A percentile compares a stretch with the other conserved stretches of the same genome.
These are phyloP conservation scores for Tylopilus felleus DNA, from an alignment of 768 basidiomycete genomes.

Conservation along the genomic window DNA sequence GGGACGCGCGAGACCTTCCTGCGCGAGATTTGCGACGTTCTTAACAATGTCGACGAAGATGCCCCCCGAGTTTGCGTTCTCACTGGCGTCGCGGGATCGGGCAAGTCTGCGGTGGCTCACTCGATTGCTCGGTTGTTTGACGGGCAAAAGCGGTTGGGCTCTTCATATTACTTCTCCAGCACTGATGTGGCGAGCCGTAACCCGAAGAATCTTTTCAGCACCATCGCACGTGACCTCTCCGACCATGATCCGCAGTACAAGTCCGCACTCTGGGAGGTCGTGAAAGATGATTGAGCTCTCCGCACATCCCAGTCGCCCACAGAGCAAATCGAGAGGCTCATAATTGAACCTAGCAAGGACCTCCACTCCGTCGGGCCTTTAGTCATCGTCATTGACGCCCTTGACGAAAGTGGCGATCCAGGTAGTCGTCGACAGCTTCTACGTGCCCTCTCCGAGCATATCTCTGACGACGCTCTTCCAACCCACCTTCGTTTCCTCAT, in stretches of 20 bases:
- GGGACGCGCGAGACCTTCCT: neutral
- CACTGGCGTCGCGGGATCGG: neutral
- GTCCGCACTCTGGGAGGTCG: neutral
- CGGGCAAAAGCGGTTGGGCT: neutral
- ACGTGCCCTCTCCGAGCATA: neutral
- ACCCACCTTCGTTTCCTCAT: neutral
- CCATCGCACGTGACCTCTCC: too few relatives aligned
- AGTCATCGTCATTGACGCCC: neutral
- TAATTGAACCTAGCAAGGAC: neutral
- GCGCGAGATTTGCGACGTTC: neutral
- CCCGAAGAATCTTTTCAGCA: neutral
- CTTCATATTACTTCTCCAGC: neutral
- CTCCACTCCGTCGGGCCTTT: neutral
- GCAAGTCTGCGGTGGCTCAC: neutral
- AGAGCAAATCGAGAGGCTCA: neutral
- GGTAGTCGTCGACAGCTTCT: neutral
- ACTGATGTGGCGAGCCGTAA: neutral
- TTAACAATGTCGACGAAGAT: neutral
- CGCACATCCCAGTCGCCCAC: too few relatives aligned
- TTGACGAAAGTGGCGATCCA: neutral
- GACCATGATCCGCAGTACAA: too few relatives aligned
- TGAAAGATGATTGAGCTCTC: neutral
- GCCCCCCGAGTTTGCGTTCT: neutral
- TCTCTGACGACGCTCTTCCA: neutral
- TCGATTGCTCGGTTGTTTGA: neutral